Percentiles rank a stretch among this genome's conserved stretches.
These are phyloP conservation scores for Gamarada debralockiae DNA, from an alignment of 495 filamentous ascomycete genomes.

Conservation along the genomic window DNA sequence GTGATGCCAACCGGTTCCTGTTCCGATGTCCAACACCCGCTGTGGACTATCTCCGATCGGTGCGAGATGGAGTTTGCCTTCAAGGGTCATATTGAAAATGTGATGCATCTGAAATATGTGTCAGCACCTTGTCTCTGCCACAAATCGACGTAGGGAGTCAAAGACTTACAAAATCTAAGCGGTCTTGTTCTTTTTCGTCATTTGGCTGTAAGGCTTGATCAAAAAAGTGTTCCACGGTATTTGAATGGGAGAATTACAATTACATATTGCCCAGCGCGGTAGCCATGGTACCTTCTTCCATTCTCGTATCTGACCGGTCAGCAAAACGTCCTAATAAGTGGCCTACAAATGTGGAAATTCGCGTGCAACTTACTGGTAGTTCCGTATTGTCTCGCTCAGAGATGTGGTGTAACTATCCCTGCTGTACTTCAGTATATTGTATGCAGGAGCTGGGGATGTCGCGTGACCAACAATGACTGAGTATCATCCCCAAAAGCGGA, in stretches of 20 bases:
- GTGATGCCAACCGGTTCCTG: constrained; percentile 32
- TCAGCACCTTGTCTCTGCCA: neutral
- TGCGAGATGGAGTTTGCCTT: constrained; percentile 13
- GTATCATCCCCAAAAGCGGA: neutral
- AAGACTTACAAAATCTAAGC: neutral
- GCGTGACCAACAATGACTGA: neutral
- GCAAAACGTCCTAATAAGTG: neutral
- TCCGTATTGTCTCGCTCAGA: neutral
- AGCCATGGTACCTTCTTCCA: neutral
- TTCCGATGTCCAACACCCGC: constrained; percentile 28
- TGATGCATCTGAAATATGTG: neutral
- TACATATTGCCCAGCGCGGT: constrained; percentile 4
- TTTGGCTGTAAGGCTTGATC: neutral
- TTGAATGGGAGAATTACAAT: neutral
- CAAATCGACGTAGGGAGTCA: neutral
- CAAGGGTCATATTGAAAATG: constrained; percentile 2
- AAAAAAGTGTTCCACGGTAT: no score
- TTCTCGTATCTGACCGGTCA: constrained; percentile 3
- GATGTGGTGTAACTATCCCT: neutral
- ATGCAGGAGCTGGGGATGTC: neutral
- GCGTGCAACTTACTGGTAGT: neutral
- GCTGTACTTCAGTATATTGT: neutral
- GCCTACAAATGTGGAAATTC: no score
- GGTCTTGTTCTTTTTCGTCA: neutral
- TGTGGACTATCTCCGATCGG: constrained; percentile 11